phyloP scores from a whole-genome alignment of 805 yeast species.

The Isabelozyma gotoi region DNA sequence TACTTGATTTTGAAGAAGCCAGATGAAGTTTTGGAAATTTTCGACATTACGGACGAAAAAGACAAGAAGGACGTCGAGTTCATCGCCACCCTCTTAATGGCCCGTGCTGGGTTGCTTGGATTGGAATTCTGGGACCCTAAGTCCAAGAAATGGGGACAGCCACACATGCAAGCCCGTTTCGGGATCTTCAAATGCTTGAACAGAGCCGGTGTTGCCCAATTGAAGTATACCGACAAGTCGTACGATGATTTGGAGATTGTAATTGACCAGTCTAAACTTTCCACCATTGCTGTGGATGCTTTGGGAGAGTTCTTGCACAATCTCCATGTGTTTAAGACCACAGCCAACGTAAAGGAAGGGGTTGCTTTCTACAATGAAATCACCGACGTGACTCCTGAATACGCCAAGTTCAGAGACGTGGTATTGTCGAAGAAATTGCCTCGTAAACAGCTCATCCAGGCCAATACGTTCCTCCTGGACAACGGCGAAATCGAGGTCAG shows the following conservation, averaged over 20 bases:
- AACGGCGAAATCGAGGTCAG: constrained; percentile 51
- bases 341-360: constrained; percentile 71
- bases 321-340: constrained; percentile 76
- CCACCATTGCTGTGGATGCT: constrained; percentile 68
- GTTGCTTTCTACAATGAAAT: constrained; percentile 60
- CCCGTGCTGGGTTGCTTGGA: constrained; percentile 81
- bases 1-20: constrained; percentile 67
- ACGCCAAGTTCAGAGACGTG: constrained; percentile 63
- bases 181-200: constrained; percentile 77
- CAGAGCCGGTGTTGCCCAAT: constrained; percentile 62
- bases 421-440: constrained; percentile 76
- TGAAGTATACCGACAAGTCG: constrained; percentile 47
- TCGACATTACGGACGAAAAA: constrained; percentile 58
- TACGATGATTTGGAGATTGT: constrained; percentile 60
- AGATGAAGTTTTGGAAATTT: constrained; percentile 62
- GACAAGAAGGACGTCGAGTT: constrained; percentile 65
- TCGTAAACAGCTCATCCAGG: constrained; percentile 81
- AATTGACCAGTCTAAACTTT: constrained; percentile 62
- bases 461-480: constrained; percentile 57
- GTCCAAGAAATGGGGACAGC: constrained; percentile 86
- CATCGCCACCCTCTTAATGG: constrained; percentile 77
- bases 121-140: constrained; percentile 87
- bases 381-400: constrained; percentile 65
- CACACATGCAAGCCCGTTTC: constrained; percentile 92
- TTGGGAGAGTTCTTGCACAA: constrained; percentile 68